Base-by-base conservation (phyloP, 1,284 basidiomycete genomes). In the Pyrrhoderma lamaoense region DNA sequence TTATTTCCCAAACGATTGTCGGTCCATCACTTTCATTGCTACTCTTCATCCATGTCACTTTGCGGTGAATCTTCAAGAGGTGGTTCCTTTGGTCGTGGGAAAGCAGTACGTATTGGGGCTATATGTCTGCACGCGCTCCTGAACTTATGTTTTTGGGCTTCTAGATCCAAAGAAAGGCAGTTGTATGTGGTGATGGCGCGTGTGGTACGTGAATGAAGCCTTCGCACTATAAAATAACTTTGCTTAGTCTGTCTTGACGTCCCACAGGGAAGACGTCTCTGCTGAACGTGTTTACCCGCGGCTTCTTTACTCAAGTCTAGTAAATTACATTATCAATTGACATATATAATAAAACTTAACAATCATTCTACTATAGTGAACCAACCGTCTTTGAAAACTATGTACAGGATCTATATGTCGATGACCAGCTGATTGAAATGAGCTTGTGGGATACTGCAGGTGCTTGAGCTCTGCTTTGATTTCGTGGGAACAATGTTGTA, bases 361-460 rank as follows among this genome's bases (percentile, higher is more conserved):
- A 11, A 5, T 5, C 27, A 31, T 5, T 5, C 7, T 31, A 11
- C 5, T 31, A 11, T 31, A 92, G 89, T 60, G 91, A 94, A 68
- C 92, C 89, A 3, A 93, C 90, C 8, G 89, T 93, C 8, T 93
- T 94, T 58, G 92, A 95, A 67, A 94, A 94, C 70, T 93, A 93
- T 62, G 89, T 94, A 4, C 89, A 93, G 63, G 85, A 89, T 57
- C 67, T 93, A 43, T 76, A 77, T 56, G 79, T 96, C 21, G 90
- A 93, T 53, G 89, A 89, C 31, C 84, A 89, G 58, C 65, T 78
- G 18, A 83, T 97, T 9, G 94, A 98, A 63, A 72, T 98, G 45
- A 91, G 90, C 62, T 65, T 98, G 53, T 98, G 94, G 94, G 95
- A 98, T 65, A 97, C 94, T 38, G 94, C 94, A 36, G 92, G 92